Evolutionary conservation across 495 filamentous ascomycete genomes (phyloP).

Genomic region (Neurospora hispaniola): DNA sequence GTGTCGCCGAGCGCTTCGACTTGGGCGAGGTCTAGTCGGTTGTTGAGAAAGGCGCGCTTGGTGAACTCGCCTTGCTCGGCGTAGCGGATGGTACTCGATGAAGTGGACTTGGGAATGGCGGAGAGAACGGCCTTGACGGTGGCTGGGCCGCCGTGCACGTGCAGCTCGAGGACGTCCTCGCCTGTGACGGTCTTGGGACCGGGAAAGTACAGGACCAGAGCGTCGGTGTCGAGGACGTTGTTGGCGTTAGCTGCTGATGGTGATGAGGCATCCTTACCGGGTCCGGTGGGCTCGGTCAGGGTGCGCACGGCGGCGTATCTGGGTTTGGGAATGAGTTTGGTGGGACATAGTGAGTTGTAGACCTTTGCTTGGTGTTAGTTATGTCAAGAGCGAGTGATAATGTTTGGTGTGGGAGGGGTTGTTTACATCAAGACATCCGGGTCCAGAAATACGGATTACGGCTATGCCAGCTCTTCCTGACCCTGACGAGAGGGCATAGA

Average conservation of each 20-base stretch:
- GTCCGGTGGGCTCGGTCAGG: constrained; percentile 51
- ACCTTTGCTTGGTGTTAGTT: constrained; percentile 42
- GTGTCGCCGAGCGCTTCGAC: constrained; percentile 85
- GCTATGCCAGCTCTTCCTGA: constrained; percentile 84
- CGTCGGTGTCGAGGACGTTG: constrained; percentile 65
- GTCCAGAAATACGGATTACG: constrained; percentile 78
- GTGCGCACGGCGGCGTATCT: constrained; percentile 70
- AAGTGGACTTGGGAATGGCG: constrained; percentile 48
- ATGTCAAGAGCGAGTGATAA: background rate
- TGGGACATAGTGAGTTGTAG: constrained; percentile 66
- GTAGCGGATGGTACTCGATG: constrained; percentile 51
- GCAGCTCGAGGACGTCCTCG: constrained; percentile 84
- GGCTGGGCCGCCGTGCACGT: constrained; percentile 87
- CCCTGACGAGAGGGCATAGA: constrained; percentile 87
- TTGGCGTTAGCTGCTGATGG: constrained; percentile 4
- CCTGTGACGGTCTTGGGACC: constrained; percentile 77
- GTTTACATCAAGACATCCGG: constrained; percentile 57
- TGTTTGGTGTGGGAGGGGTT: background rate
- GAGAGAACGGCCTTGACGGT: constrained; percentile 74
- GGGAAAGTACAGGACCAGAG: constrained; percentile 83
- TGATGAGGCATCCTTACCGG: constrained; percentile 12
- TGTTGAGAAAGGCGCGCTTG: constrained; percentile 79
- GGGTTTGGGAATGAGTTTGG: constrained; percentile 50
- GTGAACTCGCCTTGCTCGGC: constrained; percentile 97
- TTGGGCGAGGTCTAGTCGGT: constrained; percentile 79